Evolutionary conservation across 345 rosid species (phyloP).

Genomic region (Syzygium jambos): DNA sequence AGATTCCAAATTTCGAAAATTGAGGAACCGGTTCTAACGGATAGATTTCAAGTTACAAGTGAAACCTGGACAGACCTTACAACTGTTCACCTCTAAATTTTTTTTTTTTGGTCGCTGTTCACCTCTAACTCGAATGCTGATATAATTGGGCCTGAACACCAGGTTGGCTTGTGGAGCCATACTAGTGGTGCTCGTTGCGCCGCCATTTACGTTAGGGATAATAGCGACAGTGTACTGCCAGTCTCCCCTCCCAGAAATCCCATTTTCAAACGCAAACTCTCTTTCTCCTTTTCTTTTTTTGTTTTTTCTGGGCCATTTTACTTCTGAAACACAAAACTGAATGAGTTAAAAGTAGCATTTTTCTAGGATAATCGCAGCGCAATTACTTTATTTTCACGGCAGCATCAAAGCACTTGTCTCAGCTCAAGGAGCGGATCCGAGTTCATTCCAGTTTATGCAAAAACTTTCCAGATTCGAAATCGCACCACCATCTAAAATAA

Average conservation of each 20-base stretch:
- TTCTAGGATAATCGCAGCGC: neutral
- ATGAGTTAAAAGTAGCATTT: neutral
- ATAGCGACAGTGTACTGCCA: neutral
- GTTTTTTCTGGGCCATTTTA: neutral
- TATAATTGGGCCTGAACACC: neutral
- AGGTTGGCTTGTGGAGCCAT: neutral
- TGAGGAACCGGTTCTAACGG: no score
- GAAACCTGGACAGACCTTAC: no score
- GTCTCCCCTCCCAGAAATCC: neutral
- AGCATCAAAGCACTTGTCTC: neutral
- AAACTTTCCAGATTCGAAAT: neutral
- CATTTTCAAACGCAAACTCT: neutral
- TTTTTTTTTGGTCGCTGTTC: neutral
- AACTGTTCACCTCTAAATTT: no score
- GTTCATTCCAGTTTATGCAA: neutral
- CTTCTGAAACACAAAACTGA: neutral
- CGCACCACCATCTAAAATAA: neutral
- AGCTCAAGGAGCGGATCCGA: neutral
- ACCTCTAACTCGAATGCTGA: neutral
- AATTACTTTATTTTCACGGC: neutral
- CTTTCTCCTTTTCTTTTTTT: neutral
- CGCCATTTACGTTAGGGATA: neutral
- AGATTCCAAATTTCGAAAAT: no score
- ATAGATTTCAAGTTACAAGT: no score
- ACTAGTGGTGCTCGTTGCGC: neutral